phyloP scores from a whole-genome alignment of 108 stramenopile species.

The Bacterosira constricta region DNA sequence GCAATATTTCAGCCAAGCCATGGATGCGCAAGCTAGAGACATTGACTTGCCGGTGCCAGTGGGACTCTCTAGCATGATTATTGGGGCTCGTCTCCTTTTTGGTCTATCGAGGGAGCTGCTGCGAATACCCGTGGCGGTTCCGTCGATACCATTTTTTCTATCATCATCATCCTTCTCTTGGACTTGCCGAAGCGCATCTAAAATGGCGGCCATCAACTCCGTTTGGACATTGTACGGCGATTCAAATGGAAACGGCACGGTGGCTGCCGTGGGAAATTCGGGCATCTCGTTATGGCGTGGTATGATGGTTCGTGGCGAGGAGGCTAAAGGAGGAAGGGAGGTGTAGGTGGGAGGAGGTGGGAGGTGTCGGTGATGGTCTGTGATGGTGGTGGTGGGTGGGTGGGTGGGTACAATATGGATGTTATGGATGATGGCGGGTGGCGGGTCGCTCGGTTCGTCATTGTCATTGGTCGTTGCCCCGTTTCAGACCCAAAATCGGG shows the following conservation, averaged over 20 bases:
- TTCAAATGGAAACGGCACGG: slow-evolving; percentile 75
- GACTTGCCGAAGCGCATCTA: slow-evolving; percentile 43
- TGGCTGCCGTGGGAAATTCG: slow-evolving; percentile 52
- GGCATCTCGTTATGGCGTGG: no score
- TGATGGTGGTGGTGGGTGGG: no score
- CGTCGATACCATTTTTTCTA: neutral
- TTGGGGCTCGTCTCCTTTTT: slow-evolving; percentile 28
- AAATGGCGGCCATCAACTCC: slow-evolving; percentile 76
- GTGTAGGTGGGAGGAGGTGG: no score
- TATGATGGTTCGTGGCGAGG: no score
- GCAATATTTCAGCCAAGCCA: slow-evolving; percentile 76
- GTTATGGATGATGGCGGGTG: no score
- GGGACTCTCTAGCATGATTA: slow-evolving; percentile 81
- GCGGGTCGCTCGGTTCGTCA: no score
- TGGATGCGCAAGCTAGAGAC: slow-evolving; percentile 75
- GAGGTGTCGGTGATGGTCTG: no score
- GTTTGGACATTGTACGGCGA: slow-evolving; percentile 77
- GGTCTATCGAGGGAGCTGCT: neutral
- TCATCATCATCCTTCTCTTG: slow-evolving; percentile 6
- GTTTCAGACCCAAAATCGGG: no score
- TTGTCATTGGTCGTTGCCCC: no score
- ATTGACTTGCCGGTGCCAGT: slow-evolving; percentile 87
- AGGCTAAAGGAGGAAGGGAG: no score
- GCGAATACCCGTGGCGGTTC: neutral
- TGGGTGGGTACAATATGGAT: no score